phyloP scores from a whole-genome alignment of 441 rosid species.

The Pelargonium fulgidum region DNA sequence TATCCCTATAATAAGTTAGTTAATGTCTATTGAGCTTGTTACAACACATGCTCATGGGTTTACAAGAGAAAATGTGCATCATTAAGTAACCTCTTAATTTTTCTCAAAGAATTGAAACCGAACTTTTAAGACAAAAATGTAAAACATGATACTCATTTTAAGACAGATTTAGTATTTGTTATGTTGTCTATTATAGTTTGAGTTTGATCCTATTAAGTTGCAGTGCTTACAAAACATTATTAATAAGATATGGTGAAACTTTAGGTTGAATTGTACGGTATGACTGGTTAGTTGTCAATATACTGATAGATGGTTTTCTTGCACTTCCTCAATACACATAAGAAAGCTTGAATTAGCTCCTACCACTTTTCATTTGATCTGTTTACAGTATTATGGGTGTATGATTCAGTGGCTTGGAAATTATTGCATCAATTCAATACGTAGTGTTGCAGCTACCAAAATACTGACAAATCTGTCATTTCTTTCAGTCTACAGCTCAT shows the following conservation, averaged over 20 bases:
- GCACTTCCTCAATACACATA: too few species aligned
- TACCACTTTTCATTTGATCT: too few species aligned
- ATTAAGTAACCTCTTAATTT: too few species aligned
- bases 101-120: too few species aligned
- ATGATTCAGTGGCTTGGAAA: neutral
- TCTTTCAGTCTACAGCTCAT: conserved; percentile 62
- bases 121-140: too few species aligned
- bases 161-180: neutral
- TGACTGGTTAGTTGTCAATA: conserved; percentile 48
- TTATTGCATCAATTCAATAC: neutral
- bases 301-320: conserved; percentile 73
- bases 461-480: conserved; percentile 10
- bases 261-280: conserved; percentile 54
- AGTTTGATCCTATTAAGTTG: conserved; percentile 15
- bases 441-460: neutral
- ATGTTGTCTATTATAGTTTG: neutral
- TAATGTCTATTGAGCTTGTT: too few species aligned
- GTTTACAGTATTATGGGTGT: too few species aligned
- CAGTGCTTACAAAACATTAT: conserved; percentile 57
- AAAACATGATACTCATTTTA: too few species aligned
- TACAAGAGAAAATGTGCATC: too few species aligned
- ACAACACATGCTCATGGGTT: too few species aligned
- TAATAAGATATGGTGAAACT: conserved; percentile 37
- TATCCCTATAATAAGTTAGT: too few species aligned
- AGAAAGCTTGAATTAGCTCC: too few species aligned